phyloP scores from a whole-genome alignment of 257 asterid genomes.

The Nicotiana tabacum region DNA sequence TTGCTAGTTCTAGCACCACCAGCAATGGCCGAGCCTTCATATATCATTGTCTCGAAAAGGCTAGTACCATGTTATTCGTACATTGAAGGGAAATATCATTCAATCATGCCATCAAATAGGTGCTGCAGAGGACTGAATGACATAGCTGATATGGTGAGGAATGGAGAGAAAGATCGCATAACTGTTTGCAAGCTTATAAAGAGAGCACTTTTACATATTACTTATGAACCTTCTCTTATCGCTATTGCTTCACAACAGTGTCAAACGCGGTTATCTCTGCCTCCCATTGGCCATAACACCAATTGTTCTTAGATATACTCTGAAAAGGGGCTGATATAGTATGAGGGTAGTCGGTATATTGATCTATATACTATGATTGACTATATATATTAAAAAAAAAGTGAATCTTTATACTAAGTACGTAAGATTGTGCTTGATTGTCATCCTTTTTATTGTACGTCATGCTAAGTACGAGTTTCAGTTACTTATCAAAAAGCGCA shows the following conservation, averaged over 20 bases:
- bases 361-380: neutral
- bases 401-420: neutral
- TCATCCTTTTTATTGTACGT: neutral
- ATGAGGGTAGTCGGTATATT: neutral
- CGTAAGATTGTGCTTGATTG: neutral
- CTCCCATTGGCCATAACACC: conserved; percentile 3
- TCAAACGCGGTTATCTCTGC: neutral
- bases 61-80: neutral
- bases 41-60: neutral
- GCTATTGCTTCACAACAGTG: neutral
- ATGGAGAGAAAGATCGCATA: neutral
- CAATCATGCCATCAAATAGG: conserved; percentile 1
- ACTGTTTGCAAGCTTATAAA: conserved; percentile 1
- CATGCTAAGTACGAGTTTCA: neutral
- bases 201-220: neutral
- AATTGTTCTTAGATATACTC: neutral
- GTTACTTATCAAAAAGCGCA: neutral
- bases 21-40: neutral
- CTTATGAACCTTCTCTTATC: neutral
- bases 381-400: neutral
- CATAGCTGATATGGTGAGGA: neutral
- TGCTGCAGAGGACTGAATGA: conserved; percentile 8
- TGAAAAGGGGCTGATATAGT: neutral
- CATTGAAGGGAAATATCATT: conserved; percentile 5
- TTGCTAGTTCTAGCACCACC: neutral